A percentile compares a stretch with the other conserved stretches of the same genome.
These are phyloP conservation scores for Phytophthora pistaciae DNA, from an alignment of 352 stramenopile species.

Conservation along the genomic window DNA sequence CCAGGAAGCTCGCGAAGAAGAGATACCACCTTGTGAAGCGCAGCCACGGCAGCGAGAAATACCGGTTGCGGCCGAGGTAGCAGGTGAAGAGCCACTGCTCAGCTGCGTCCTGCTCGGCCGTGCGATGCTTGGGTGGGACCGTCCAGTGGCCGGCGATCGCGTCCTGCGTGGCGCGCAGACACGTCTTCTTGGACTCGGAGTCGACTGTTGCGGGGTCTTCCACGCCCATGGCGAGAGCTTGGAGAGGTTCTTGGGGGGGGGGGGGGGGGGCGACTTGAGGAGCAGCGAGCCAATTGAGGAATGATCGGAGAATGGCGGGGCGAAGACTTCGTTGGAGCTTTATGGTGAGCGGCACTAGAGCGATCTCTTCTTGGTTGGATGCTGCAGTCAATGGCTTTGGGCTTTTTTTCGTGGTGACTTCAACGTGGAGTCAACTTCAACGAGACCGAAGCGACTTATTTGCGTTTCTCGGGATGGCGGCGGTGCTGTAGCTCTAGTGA, in stretches of 20 bases:
- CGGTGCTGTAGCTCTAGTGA: neutral
- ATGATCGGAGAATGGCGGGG: slow-evolving; percentile 19
- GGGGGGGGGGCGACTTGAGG: slow-evolving; percentile 16
- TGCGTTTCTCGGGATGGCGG: slow-evolving; percentile 30
- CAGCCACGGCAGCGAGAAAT: slow-evolving; percentile 44
- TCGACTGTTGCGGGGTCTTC: slow-evolving; percentile 21
- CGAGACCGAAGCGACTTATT: slow-evolving; percentile 37
- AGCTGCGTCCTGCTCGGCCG: slow-evolving; percentile 54
- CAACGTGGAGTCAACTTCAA: slow-evolving; percentile 34
- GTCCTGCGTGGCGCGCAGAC: slow-evolving; percentile 35
- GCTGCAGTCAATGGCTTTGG: neutral
- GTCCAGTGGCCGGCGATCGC: slow-evolving; percentile 59
- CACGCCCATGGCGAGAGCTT: slow-evolving; percentile 32
- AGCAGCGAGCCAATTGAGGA: slow-evolving; percentile 38
- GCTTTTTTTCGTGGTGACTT: slow-evolving; percentile 17
- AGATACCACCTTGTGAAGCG: slow-evolving; percentile 67
- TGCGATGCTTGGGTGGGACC: slow-evolving; percentile 48
- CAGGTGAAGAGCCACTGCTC: slow-evolving; percentile 61
- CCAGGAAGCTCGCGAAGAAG: slow-evolving; percentile 63
- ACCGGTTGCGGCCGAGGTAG: slow-evolving; percentile 62
- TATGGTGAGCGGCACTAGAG: neutral
- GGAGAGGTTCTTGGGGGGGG: neutral
- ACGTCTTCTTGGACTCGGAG: slow-evolving; percentile 31
- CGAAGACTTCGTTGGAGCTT: neutral
- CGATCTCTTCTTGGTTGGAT: neutral